These are phyloP conservation scores for Candida stauntonica DNA, from an alignment of 805 yeast genomes.

Conservation along the genomic window DNA sequence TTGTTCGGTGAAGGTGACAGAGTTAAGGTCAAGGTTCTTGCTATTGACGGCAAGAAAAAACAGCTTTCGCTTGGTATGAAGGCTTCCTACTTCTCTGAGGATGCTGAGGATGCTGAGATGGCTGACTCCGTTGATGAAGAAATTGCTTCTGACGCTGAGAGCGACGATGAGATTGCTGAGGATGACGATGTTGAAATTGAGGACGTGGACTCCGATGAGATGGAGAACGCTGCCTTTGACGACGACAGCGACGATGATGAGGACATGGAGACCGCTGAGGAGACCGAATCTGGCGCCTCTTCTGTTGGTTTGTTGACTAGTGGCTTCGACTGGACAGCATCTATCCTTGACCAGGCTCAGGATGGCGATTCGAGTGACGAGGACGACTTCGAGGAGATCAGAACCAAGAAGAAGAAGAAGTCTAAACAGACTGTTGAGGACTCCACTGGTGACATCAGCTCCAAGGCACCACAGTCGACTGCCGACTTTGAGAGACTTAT, in stretches of 20 bases:
- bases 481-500: constrained; percentile 89
- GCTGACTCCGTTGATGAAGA: constrained; percentile 28
- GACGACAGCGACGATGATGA: constrained; percentile 26
- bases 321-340: constrained; percentile 96
- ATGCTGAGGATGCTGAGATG: constrained; percentile 32
- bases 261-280: constrained; percentile 21
- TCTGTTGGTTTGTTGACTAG: constrained; percentile 38
- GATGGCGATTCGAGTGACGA: constrained; percentile 48
- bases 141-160: neutral
- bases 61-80: constrained; percentile 89
- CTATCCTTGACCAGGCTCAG: constrained; percentile 76
- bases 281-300: constrained; percentile 24
- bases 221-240: constrained; percentile 28
- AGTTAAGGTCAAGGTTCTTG: constrained; percentile 78
- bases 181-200: constrained; percentile 16
- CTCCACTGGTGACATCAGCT: constrained; percentile 75
- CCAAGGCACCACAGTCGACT: constrained; percentile 87
- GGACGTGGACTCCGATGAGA: too few species aligned
- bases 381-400: constrained; percentile 43
- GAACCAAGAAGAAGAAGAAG: constrained; percentile 43
- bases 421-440: constrained; percentile 53
- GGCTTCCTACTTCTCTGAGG: constrained; percentile 72
- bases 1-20: constrained; percentile 87
- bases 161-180: constrained; percentile 22
- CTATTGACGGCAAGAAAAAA: constrained; percentile 57